Conservation (phyloP, 2,329 filamentous ascomycete species). For the Cadophora sp. region DNA sequence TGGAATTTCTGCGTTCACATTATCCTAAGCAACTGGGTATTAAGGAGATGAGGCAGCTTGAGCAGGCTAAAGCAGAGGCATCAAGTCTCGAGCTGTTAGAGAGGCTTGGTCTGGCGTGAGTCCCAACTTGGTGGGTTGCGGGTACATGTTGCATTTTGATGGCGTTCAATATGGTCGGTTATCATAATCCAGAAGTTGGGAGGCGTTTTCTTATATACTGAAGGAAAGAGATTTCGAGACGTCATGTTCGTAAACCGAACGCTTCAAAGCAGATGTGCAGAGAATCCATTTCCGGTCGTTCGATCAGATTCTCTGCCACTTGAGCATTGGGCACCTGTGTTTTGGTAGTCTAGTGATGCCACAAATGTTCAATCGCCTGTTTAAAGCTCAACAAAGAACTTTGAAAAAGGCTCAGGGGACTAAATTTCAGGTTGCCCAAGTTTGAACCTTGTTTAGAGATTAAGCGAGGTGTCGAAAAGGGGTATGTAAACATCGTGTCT, state of each 20-base stretch:
- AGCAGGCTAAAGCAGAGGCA: slow-evolving; percentile 36
- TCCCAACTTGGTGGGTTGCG: not conserved
- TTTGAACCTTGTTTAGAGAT: too few species aligned
- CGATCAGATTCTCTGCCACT: too few species aligned
- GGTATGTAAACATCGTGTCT: not conserved
- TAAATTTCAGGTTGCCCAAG: too few species aligned
- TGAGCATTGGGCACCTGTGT: too few species aligned
- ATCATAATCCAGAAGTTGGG: not conserved
- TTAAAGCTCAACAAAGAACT: not conserved
- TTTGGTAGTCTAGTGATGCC: not conserved
- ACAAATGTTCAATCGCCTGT: not conserved
- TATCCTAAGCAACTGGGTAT: slow-evolving; percentile 36
- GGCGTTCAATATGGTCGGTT: not conserved
- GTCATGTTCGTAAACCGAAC: too few species aligned
- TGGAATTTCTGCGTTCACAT: slow-evolving; percentile 37
- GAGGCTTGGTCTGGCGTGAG: slow-evolving; percentile 21
- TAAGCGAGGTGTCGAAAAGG: not conserved
- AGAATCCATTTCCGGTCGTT: too few species aligned
- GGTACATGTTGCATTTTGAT: not conserved
- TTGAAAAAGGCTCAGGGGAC: not conserved
- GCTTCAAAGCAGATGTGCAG: too few species aligned
- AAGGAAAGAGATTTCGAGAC: too few species aligned
- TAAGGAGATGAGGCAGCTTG: slow-evolving; percentile 26
- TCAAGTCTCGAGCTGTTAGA: slow-evolving; percentile 39
- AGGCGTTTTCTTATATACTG: slow-evolving; percentile 8